A percentile compares a stretch with the other conserved stretches of the same genome.
These are phyloP conservation scores for Annulohypoxylon nitens DNA, from an alignment of 495 filamentous ascomycete genomes.

Conservation along the genomic window DNA sequence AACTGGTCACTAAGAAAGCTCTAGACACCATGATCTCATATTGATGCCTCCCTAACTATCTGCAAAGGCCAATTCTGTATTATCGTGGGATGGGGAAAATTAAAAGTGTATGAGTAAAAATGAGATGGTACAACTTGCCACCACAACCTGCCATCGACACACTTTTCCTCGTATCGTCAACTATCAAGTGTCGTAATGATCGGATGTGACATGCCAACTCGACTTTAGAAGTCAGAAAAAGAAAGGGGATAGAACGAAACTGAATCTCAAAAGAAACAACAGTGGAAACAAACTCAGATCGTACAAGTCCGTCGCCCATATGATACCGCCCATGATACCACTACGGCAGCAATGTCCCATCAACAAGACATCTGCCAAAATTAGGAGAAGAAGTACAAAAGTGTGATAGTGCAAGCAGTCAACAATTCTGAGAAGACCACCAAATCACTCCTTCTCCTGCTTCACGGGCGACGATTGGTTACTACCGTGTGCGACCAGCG, in stretches of 20 bases:
- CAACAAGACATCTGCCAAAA: not conserved
- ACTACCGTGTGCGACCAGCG: constrained; percentile 63
- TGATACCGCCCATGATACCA: not conserved
- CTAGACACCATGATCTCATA: constrained; percentile 35
- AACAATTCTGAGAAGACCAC: constrained; percentile 11
- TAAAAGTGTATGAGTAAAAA: constrained; percentile 46
- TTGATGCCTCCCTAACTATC: constrained; percentile 44
- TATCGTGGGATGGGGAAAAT: constrained; percentile 34
- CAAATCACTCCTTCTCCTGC: constrained; percentile 55
- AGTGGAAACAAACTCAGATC: constrained; percentile 36
- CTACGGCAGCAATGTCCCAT: not conserved
- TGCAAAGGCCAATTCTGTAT: constrained; percentile 43
- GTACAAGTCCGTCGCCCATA: not conserved
- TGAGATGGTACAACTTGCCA: constrained; percentile 38
- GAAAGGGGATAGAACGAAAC: constrained; percentile 32
- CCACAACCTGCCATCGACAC: constrained; percentile 33
- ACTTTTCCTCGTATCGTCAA: constrained; percentile 41
- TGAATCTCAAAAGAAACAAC: constrained; percentile 36
- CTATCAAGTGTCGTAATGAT: constrained; percentile 39
- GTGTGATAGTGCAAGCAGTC: not conserved
- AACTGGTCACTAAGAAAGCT: not conserved
- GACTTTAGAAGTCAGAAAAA: constrained; percentile 39
- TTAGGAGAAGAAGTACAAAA: not conserved
- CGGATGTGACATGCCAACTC: constrained; percentile 45
- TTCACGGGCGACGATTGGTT: constrained; percentile 65